Conservation (phyloP, 1,284 basidiomycete species). For the Trichosporon sp. region DNA sequence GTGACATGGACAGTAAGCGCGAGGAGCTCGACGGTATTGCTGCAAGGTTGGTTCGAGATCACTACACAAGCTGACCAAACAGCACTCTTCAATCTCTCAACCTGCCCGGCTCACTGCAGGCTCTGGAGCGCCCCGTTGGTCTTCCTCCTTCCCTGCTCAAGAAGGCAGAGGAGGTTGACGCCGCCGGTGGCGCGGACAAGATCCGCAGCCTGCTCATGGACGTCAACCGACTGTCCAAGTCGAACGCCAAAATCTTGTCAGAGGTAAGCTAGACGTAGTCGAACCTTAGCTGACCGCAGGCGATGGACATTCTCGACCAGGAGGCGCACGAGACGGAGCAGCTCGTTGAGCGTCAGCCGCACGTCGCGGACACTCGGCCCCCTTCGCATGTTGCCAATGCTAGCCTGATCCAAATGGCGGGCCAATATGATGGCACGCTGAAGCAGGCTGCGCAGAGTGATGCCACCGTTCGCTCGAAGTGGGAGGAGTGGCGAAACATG, state of each 20-base stretch:
- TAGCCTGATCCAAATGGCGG: constrained; percentile 69
- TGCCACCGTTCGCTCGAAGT: constrained; percentile 72
- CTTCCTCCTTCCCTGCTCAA: constrained; percentile 83
- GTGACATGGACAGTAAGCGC: constrained; percentile 66
- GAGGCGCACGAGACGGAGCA: constrained; percentile 85
- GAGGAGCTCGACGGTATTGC: constrained; percentile 69
- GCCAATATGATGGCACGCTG: constrained; percentile 72
- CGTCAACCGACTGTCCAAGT: constrained; percentile 68
- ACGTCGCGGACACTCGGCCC: constrained; percentile 58
- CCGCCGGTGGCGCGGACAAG: constrained; percentile 72
- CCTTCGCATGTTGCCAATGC: constrained; percentile 79
- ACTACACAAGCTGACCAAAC: constrained; percentile 23
- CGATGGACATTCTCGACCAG: constrained; percentile 81
- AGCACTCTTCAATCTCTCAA: constrained; percentile 74
- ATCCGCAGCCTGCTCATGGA: constrained; percentile 75
- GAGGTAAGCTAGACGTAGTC: constrained; percentile 63
- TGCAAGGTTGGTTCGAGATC: constrained; percentile 62
- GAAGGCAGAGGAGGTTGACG: constrained; percentile 81
- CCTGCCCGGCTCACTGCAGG: constrained; percentile 83
- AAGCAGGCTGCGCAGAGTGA: constrained; percentile 74
- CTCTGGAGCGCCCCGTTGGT: constrained; percentile 80
- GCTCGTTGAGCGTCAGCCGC: constrained; percentile 58
- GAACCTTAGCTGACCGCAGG: constrained; percentile 59
- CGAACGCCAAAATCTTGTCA: constrained; percentile 68
- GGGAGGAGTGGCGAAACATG: constrained; percentile 80